These are phyloP conservation scores for Stagonosporopsis cucurbitacearum DNA, from an alignment of 2,329 filamentous ascomycete genomes.

Conservation along the genomic window DNA sequence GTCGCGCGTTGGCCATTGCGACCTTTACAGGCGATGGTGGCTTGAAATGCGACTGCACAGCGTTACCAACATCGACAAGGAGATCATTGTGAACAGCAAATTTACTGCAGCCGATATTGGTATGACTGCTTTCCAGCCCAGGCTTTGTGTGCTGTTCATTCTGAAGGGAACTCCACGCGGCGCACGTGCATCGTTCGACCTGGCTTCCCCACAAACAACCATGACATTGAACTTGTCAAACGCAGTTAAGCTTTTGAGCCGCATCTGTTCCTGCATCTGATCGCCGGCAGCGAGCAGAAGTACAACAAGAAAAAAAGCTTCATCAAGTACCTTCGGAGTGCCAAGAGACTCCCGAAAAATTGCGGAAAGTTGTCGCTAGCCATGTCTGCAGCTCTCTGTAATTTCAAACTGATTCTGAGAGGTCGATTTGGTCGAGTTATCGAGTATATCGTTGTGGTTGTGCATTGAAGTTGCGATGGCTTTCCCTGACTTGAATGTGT, in stretches of 20 bases:
- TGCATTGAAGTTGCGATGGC: slow-evolving; percentile 24
- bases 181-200: slow-evolving; percentile 33
- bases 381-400: slow-evolving; percentile 4
- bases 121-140: neutral
- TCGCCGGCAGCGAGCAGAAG: slow-evolving; percentile 37
- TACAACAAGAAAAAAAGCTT: slow-evolving; percentile 21
- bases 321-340: slow-evolving; percentile 18
- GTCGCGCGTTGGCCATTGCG: neutral
- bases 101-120: neutral
- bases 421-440: slow-evolving; percentile 16
- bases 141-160: slow-evolving; percentile 13
- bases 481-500: slow-evolving; percentile 25
- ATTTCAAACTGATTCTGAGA: neutral
- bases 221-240: slow-evolving; percentile 22
- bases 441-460: slow-evolving; percentile 24
- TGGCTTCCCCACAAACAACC: slow-evolving; percentile 20
- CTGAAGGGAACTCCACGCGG: slow-evolving; percentile 23
- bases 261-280: slow-evolving; percentile 46
- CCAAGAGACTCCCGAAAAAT: slow-evolving; percentile 40
- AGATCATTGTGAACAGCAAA: neutral
- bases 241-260: slow-evolving; percentile 44
- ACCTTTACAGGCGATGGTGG: neutral
- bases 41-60: neutral
- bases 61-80: too few relatives aligned
- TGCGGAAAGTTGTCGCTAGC: slow-evolving; percentile 18